phyloP scores from a whole-genome alignment of 306 rosid genomes.

The Vigna angularis region DNA sequence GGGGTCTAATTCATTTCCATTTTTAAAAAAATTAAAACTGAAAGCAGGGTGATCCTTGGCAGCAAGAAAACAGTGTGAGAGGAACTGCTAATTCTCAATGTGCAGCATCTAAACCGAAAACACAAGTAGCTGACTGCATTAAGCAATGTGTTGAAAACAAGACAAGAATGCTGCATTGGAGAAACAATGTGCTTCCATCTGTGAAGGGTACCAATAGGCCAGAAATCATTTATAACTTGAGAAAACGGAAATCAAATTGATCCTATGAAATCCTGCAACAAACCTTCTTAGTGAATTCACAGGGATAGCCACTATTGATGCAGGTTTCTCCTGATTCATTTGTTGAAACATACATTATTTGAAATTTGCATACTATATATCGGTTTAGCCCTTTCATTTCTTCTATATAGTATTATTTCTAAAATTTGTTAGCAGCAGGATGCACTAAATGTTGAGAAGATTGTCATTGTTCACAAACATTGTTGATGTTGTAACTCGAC shows the following conservation, averaged over 20 bases:
- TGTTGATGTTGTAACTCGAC: background rate
- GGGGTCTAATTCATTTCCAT: background rate
- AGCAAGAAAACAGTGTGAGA: background rate
- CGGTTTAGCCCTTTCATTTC: slow-evolving; percentile 28
- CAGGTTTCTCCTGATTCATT: background rate
- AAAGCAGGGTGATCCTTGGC: slow-evolving; percentile 19
- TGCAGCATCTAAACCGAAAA: slow-evolving; percentile 8
- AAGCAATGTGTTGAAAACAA: slow-evolving; percentile 29
- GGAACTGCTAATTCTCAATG: slow-evolving; percentile 16
- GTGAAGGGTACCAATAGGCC: slow-evolving; percentile 7
- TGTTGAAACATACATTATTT: background rate
- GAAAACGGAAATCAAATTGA: slow-evolving; percentile 12
- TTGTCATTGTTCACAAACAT: slow-evolving; percentile 4
- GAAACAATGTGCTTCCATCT: slow-evolving; percentile 13
- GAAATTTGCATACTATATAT: background rate
- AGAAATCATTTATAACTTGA: background rate
- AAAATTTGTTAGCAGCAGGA: background rate
- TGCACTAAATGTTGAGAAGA: background rate
- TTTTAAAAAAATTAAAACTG: slow-evolving; percentile 7
- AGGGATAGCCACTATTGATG: background rate
- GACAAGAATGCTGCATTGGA: slow-evolving; percentile 12
- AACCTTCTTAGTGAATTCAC: background rate
- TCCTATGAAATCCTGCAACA: background rate
- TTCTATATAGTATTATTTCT: background rate
- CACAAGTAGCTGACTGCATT: background rate